phyloP scores from a whole-genome alignment of 2,329 filamentous ascomycete species.

The Claviceps sp. region DNA sequence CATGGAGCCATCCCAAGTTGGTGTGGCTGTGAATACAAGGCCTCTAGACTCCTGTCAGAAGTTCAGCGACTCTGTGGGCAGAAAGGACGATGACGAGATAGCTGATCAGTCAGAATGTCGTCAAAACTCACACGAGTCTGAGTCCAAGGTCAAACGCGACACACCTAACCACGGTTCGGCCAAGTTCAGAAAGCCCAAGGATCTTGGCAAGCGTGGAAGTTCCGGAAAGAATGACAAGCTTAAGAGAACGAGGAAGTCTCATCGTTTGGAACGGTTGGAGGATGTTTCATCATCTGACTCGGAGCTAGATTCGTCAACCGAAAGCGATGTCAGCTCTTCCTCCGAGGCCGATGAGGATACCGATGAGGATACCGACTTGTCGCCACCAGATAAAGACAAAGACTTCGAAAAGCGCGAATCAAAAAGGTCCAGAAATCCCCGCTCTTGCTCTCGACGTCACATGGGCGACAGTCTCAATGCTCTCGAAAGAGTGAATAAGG shows the following conservation, averaged over 20 bases:
- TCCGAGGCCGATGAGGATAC: background rate
- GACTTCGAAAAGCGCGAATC: background rate
- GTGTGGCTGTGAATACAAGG: background rate
- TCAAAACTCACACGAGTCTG: background rate
- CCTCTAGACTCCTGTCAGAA: background rate
- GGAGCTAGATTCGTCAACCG: background rate
- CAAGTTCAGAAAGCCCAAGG: background rate
- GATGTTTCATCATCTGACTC: background rate
- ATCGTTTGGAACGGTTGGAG: background rate
- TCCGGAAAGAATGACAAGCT: background rate
- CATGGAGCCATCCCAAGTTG: slow-evolving; percentile 1
- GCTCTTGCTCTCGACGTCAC: background rate
- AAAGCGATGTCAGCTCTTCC: background rate
- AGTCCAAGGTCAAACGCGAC: background rate
- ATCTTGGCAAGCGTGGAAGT: background rate
- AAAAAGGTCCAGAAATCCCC: background rate
- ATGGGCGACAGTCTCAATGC: too few species aligned
- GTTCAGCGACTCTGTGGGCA: background rate
- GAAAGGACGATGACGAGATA: background rate
- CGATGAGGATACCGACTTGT: background rate
- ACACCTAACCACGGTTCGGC: background rate
- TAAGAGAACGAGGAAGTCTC: background rate
- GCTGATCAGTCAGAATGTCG: background rate
- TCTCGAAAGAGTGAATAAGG: too few species aligned
- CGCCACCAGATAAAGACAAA: background rate